Base-by-base conservation (phyloP, 1,284 basidiomycete species). In the Cystobasidiaceae sp. region DNA sequence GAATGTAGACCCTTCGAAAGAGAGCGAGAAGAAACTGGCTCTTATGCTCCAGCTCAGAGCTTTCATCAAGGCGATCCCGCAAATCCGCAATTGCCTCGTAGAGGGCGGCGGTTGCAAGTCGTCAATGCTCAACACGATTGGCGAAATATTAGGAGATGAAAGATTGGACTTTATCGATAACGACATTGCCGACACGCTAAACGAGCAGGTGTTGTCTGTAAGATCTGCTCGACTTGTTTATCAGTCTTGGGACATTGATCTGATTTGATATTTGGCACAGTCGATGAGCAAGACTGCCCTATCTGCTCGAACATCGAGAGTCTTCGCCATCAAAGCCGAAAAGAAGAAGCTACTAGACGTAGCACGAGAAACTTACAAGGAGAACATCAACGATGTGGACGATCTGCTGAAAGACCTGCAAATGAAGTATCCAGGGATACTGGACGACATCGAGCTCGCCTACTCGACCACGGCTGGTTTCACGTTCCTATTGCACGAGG, bases 351-450 rank as follows among this genome's bases (percentile, higher is more conserved):
- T 94, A 9, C 84, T 97, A 11, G 93, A 97, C 69, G 89, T 97
- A 3, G 93, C 93, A 0, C 83, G 93, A 7, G 88, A 90, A 74
- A 93, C 93, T 0, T 78, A 88, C 78, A 89, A 87, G 71, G 93
- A 96, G 75, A 93, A 93, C 70, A 81, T 92, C 17, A 82, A 84
- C 2, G 92, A 96, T 72, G 90, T 93, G 51, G 84, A 85, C 67
- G 81, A 85, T 54, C 79, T 92, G 37, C 66, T 70, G 15, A 56
- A 67, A 50, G 19, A 67, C 9, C 52, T 66, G 33, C 46, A 46
- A 17, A 41, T 37, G 17, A 57, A 56, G 33, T 56, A 57, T 33
- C 61, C 34, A 13, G 56, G 32, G 17, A n/a, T 33, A 28, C 51
- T 63, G 23, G 57, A 52, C 4, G 57, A 62, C 45, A 30, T 58